Conservation (phyloP, 306 rosid genomes). For the Alnus glutinosa region DNA sequence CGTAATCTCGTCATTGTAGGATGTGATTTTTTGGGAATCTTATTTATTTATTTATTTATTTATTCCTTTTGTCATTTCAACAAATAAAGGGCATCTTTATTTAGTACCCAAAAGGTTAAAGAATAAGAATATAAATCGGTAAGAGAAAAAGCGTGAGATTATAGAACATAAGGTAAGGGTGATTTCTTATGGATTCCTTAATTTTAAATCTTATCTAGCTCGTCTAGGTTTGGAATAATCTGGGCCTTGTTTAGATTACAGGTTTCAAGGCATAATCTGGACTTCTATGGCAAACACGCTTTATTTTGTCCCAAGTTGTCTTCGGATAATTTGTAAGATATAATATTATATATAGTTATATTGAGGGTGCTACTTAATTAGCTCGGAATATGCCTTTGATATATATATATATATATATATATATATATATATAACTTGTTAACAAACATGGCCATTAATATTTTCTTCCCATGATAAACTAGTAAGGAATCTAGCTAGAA, state of each 20-base stretch:
- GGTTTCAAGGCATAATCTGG: slow-evolving; percentile 12
- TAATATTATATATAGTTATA: too few species aligned
- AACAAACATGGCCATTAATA: too few species aligned
- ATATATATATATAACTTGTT: too few species aligned
- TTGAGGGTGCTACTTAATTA: too few species aligned
- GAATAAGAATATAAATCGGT: background rate
- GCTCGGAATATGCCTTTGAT: too few species aligned
- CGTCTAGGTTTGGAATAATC: slow-evolving; percentile 17
- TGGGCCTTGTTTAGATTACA: slow-evolving; percentile 2
- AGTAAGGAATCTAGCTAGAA: too few species aligned
- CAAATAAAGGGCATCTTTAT: slow-evolving; percentile 5
- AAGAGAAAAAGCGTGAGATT: background rate
- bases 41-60: background rate
- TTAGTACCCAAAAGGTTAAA: background rate
- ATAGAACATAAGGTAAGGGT: background rate
- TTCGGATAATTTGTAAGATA: background rate
- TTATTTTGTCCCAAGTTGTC: background rate
- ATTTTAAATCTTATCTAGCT: background rate
- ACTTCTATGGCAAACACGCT: slow-evolving; percentile 13
- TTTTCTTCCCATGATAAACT: too few species aligned
- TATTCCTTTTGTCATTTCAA: slow-evolving; percentile 10
- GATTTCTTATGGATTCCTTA: background rate
- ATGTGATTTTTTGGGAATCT: slow-evolving; percentile 6
- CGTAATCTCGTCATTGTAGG: background rate
- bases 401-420: too few species aligned